Evolutionary conservation across 2,329 filamentous ascomycete genomes (phyloP).

Genomic region (Sporothrix variecibatus): DNA sequence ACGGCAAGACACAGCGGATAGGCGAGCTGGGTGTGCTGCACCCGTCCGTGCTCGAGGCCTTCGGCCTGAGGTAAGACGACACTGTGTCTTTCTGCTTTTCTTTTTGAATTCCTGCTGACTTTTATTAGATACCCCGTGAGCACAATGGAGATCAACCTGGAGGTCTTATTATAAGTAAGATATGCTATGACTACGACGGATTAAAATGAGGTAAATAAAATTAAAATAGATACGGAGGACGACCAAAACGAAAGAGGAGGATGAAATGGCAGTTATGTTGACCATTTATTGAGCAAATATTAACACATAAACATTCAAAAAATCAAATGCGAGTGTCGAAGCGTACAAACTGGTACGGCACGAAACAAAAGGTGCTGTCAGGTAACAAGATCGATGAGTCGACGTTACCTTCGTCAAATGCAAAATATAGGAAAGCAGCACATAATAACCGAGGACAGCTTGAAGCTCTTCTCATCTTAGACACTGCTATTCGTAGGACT

Average conservation of each 20-base stretch:
- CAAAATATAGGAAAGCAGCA: background rate
- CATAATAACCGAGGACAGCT: background rate
- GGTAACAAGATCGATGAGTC: background rate
- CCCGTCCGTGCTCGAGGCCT: conserved; percentile 89
- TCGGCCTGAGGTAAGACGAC: conserved; percentile 73
- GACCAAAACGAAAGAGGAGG: background rate
- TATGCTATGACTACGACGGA: background rate
- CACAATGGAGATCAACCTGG: conserved; percentile 90
- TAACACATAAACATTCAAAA: background rate
- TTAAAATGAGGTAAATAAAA: background rate
- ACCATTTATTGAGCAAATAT: background rate
- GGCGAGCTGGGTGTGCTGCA: conserved; percentile 94
- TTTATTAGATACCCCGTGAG: conserved; percentile 77
- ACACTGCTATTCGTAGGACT: background rate
- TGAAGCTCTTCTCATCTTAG: background rate
- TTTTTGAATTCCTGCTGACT: conserved; percentile 6
- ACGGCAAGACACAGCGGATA: conserved; percentile 72
- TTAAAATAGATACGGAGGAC: background rate
- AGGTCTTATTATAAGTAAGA: conserved; percentile 72
- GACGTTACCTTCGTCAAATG: background rate
- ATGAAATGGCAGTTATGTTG: background rate
- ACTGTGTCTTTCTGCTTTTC: background rate
- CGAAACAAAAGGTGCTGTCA: background rate
- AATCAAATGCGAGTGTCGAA: background rate
- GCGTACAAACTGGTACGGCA: background rate